phyloP scores from a whole-genome alignment of 441 rosid genomes.

The Pelargonium citronellum region DNA sequence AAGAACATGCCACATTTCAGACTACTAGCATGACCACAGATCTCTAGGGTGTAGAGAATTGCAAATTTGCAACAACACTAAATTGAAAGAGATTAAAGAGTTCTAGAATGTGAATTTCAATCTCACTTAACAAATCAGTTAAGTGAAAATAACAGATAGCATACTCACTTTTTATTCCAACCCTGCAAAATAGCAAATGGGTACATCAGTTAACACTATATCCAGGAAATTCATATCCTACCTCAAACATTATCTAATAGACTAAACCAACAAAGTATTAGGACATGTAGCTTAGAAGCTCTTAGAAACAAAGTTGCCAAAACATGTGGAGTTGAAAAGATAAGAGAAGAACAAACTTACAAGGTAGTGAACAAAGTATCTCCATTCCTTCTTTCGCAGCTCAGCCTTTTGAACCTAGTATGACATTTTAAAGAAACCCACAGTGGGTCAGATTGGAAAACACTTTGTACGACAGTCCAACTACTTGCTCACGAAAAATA shows the following conservation, averaged over 20 bases:
- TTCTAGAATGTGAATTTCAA: background rate
- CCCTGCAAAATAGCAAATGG: slow-evolving; percentile 56
- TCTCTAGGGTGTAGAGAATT: slow-evolving; percentile 1
- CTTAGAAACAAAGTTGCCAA: slow-evolving; percentile 1
- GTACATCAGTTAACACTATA: slow-evolving; percentile 22
- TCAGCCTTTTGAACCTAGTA: slow-evolving; percentile 84
- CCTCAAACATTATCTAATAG: slow-evolving; percentile 13
- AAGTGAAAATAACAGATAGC: slow-evolving; percentile 24
- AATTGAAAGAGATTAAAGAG: slow-evolving; percentile 10
- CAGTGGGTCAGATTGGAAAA: slow-evolving; percentile 3
- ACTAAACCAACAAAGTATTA: slow-evolving; percentile 3
- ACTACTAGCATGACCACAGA: background rate
- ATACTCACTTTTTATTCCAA: slow-evolving; percentile 42
- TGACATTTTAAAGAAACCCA: slow-evolving; percentile 13
- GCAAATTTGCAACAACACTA: background rate
- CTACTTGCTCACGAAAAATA: background rate
- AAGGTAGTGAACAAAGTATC: slow-evolving; percentile 91
- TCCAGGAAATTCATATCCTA: slow-evolving; percentile 9
- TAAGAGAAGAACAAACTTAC: slow-evolving; percentile 39
- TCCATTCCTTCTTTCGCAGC: slow-evolving; percentile 86
- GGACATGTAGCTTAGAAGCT: background rate
- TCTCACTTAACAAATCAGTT: slow-evolving; percentile 7
- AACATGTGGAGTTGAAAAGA: background rate
- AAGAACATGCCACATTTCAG: background rate
- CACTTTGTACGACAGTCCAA: background rate